Evolutionary conservation across 1,284 basidiomycete genomes (phyloP).

Genomic region (Athelia sp.): DNA sequence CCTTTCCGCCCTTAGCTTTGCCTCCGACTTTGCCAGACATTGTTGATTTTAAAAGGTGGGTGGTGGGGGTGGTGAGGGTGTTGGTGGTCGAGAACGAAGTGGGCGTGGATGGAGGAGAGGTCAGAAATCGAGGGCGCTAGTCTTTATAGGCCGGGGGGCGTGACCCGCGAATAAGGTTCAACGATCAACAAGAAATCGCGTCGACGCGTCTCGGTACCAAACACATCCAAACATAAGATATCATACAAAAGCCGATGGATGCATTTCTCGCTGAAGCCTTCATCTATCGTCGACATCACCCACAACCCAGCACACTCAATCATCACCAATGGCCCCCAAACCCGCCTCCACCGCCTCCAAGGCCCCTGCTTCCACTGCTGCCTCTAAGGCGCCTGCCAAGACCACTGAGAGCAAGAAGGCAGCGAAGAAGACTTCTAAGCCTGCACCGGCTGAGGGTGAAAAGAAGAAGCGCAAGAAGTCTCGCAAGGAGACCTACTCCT

Average conservation of each 20-base stretch:
- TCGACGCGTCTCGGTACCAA: conserved; percentile 21
- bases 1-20: conserved; percentile 42
- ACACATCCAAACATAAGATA: conserved; percentile 35
- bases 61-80: conserved; percentile 10
- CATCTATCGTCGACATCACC: background rate
- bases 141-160: conserved; percentile 30
- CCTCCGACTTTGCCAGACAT: conserved; percentile 46
- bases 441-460: conserved; percentile 59
- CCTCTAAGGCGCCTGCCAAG: conserved; percentile 76
- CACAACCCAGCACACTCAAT: conserved; percentile 13
- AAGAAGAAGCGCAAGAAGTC: conserved; percentile 91
- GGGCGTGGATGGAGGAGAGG: conserved; percentile 13
- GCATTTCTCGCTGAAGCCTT: conserved; percentile 1
- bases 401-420: conserved; percentile 67
- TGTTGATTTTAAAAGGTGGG: conserved; percentile 13
- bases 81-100: conserved; percentile 13
- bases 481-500: conserved; percentile 89
- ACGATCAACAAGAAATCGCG: conserved; percentile 37
- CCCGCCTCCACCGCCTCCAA: conserved; percentile 81
- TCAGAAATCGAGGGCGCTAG: conserved; percentile 3
- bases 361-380: conserved; percentile 71
- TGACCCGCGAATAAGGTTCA: conserved; percentile 6
- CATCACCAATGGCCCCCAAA: conserved; percentile 64
- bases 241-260: conserved; percentile 32
- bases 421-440: conserved; percentile 80